Evolutionary conservation across 495 filamentous ascomycete genomes (phyloP), one percentile per base, ranked within the genome.

Genomic region (Choiromyces venosus): DNA sequence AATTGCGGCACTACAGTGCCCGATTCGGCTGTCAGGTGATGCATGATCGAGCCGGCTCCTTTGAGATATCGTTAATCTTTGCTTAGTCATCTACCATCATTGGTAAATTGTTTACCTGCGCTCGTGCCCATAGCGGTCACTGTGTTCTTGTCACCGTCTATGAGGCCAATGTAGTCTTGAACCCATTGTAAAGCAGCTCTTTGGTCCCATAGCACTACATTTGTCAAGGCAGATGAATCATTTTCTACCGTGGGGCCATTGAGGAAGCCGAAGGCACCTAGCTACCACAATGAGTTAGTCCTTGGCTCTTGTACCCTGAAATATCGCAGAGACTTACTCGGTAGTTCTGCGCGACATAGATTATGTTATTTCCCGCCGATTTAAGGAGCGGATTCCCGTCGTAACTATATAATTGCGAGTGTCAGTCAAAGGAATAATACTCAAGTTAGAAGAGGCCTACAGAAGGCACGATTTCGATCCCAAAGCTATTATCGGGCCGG

Each of bases 261-360:
- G n/a, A 88, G 84, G 65, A 85, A 87, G n/a, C 87, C 87, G 46
- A 83, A 87, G 4, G 85, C 83, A 21, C 86, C 86, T 21, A 89
- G 84, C 83, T 81, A 81, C n/a, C n/a, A n/a, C n/a, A n/a, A n/a
- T 81, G 36, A 79, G 82, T 21, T n/a, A 4, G 39, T 37, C 1
- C 74, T 82, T 35, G 82, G 71, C 35, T 76, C 66, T 12, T 72
- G 69, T 69, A 76, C 72, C n/a, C 74, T 37, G 2, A 68, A 73
- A 0, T 0, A 64, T 9, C 37, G 19, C 37, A 21, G 33, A 4
- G 37, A 44, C 74, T 71, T 71, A 84, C 82, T 37, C 84, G 75
- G 70, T 86, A 86, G 73, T 86, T 86, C 61, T 82, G 82, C 6
- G 84, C 81, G 36, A 86, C 84, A 38, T 85, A 86, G 64, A 85